phyloP scores from a whole-genome alignment of 2,329 filamentous ascomycete genomes.

The Raffaelea ambrosiae region DNA sequence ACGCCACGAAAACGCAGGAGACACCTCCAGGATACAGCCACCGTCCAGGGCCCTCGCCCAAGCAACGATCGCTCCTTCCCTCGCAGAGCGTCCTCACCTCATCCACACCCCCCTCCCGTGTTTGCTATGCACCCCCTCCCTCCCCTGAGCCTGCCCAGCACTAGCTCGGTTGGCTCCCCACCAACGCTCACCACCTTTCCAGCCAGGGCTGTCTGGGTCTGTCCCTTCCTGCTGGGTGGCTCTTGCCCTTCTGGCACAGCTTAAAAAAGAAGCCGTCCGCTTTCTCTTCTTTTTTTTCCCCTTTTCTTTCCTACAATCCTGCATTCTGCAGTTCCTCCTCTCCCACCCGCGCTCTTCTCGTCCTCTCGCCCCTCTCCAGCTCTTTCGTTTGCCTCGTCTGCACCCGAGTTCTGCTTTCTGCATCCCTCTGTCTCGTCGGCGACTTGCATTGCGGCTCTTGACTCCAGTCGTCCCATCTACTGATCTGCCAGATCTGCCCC shows the following conservation, averaged over 20 bases:
- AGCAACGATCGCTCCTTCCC: background rate
- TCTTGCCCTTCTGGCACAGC: background rate
- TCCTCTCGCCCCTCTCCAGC: constrained; percentile 1
- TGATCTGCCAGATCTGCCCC: background rate
- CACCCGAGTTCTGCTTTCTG: background rate
- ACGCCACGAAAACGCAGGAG: too few relatives aligned
- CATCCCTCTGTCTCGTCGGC: too few relatives aligned
- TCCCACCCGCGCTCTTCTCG: background rate
- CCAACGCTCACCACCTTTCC: constrained; percentile 3
- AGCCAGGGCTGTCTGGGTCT: constrained; percentile 5
- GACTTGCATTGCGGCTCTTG: background rate
- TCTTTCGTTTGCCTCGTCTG: background rate
- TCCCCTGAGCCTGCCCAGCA: background rate
- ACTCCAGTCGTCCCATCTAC: background rate
- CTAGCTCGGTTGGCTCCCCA: constrained; percentile 2
- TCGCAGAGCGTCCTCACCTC: background rate
- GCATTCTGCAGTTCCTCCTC: background rate
- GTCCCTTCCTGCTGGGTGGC: background rate
- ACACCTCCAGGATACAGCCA: too few relatives aligned
- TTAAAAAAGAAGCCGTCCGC: background rate
- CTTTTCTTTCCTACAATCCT: too few relatives aligned
- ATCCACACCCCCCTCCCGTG: background rate
- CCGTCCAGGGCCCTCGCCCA: background rate
- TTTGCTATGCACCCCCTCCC: too few relatives aligned
- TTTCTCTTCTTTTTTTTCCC: background rate